Evolutionary conservation across 371 early-diverging fungal species (phyloP), one percentile per base, ranked within the genome.

Genomic region (Zychaea mexicana): DNA sequence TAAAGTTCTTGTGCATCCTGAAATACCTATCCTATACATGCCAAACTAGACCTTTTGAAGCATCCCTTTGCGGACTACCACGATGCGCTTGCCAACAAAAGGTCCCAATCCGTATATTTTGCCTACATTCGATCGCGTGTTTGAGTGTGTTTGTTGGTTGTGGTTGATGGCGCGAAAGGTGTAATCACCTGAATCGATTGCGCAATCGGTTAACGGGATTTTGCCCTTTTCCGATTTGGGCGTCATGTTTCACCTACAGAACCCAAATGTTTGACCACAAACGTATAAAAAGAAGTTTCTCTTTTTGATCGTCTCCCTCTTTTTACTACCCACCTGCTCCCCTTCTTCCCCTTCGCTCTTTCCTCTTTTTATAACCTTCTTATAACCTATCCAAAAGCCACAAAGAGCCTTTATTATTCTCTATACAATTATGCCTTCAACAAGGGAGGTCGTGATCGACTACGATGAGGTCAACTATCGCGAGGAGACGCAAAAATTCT

Each of bases 361-460:
- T 49, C n/a, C 2, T 49, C 49, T 49, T 49, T 49, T 49, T n/a
- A 24, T 22, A n/a, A 10, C 4, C 10, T 49, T 24, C 42, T 7
- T n/a, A 12, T 42, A 36, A 36, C 8, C 33, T 33, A 33, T 8
- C 33, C 33, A 33, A 33, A 8, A 33, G 12, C 5, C 33, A 33
- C 5, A 33, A 5, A 5, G 33, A 10, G 4, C 45, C 45, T 19
- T 10, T 12, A 12, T 17, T 10, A 49, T 5, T 49, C 22, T 24
- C 49, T 49, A 22, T 12, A 49, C 2, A 0, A n/a, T n/a, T n/a
- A 46, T 46, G 46, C 46, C 49, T 49, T 49, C 49, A 19, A 24
- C 49, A 24, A 49, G 49, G 27, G 62, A 62, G 31, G 70, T 80
- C 53, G 67, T 81, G 19, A 73, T 81, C 54, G 81, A 79, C 42